Conservation (phyloP, 2,329 filamentous ascomycete species). For the Ceratocystis huliohia region DNA sequence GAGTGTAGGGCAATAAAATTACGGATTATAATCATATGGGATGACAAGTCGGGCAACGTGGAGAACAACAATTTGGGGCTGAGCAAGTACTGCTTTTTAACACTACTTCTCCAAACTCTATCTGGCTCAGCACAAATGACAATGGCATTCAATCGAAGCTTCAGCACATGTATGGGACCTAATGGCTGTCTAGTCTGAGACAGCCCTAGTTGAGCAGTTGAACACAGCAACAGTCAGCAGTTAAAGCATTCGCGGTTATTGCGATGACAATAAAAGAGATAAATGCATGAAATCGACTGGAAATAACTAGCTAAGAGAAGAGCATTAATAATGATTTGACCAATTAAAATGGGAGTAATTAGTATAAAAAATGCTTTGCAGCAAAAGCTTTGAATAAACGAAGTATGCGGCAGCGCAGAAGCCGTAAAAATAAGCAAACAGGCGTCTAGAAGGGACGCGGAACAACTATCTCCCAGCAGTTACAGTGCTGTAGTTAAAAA, state of each 20-base stretch:
- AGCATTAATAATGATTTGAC: accelerated
- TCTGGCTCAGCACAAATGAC: no score
- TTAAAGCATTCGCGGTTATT: neutral
- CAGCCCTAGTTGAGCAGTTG: neutral
- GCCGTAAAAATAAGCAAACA: neutral
- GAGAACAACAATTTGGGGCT: no score
- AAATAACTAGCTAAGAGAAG: neutral
- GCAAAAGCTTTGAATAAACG: neutral
- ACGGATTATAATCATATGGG: no score
- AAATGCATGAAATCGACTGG: neutral
- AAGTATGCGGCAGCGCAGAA: neutral
- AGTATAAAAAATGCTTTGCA: no score
- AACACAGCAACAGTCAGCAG: neutral
- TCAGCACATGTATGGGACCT: neutral
- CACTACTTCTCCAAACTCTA: no score
- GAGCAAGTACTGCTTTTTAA: no score
- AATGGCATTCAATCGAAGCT: no score
- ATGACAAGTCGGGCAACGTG: no score
- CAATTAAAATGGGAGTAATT: neutral
- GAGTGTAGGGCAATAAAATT: no score
- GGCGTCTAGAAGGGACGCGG: neutral
- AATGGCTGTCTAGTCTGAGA: neutral
- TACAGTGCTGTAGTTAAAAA: neutral
- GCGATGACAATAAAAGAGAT: neutral
- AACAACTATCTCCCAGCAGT: neutral